Evolutionary conservation across 352 stramenopile genomes (phyloP).

Genomic region (Phytophthora agathidicida): DNA sequence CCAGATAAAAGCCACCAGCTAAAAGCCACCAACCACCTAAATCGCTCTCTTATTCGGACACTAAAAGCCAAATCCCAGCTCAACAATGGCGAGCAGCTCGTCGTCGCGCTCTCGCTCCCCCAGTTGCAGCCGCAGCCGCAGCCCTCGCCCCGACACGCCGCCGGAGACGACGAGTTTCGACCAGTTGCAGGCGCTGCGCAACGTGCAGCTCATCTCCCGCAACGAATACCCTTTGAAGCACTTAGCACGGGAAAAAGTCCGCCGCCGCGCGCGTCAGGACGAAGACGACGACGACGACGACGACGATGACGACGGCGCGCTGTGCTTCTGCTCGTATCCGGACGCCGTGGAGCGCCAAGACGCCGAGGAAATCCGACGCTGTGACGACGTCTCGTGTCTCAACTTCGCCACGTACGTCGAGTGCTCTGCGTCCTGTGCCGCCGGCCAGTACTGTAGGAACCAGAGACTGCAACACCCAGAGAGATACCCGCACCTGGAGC

Average conservation of each 20-base stretch:
- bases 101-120: neutral
- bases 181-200: constrained; percentile 70
- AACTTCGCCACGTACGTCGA: constrained; percentile 91
- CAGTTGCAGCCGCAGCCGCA: neutral
- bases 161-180: constrained; percentile 46
- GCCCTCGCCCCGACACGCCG: neutral
- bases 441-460: constrained; percentile 64
- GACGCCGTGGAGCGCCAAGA: constrained; percentile 44
- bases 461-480: constrained; percentile 80
- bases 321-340: constrained; percentile 69
- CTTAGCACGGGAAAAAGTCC: constrained; percentile 46
- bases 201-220: constrained; percentile 61
- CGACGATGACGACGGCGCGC: constrained; percentile 46
- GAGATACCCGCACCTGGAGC: constrained; percentile 64
- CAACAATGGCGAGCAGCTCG: constrained; percentile 8
- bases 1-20: too few relatives aligned
- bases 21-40: too few relatives aligned
- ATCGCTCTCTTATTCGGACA: too few relatives aligned
- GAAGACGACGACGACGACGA: constrained; percentile 41
- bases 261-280: constrained; percentile 29
- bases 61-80: neutral
- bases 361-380: constrained; percentile 41
- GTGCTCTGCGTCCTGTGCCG: constrained; percentile 57
- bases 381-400: constrained; percentile 87
- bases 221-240: constrained; percentile 82